A percentile compares a stretch with the other conserved stretches of the same genome.
These are phyloP conservation scores for Xylaria telfairii DNA, from an alignment of 495 filamentous ascomycete genomes.

Conservation along the genomic window DNA sequence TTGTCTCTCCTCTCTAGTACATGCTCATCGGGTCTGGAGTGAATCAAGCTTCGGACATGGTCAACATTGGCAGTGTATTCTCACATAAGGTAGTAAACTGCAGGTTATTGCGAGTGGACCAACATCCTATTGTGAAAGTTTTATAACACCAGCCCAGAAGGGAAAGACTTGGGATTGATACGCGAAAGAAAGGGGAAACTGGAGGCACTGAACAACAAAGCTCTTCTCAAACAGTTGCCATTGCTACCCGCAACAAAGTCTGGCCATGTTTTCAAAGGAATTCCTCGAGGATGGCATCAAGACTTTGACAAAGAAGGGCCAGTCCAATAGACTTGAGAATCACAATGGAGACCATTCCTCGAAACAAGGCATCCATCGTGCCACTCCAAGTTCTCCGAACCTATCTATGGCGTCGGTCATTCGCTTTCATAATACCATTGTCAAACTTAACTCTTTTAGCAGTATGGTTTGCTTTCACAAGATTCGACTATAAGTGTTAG, in stretches of 20 bases:
- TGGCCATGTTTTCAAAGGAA: background rate
- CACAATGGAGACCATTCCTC: too few species aligned
- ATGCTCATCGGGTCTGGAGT: background rate
- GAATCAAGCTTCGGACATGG: background rate
- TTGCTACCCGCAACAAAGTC: background rate
- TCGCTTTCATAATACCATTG: background rate
- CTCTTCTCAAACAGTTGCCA: background rate
- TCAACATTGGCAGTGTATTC: background rate
- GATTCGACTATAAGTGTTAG: background rate
- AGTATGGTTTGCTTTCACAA: background rate
- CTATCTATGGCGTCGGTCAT: background rate
- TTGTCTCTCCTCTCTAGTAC: background rate
- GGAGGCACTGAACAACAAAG: background rate
- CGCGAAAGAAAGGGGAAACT: background rate
- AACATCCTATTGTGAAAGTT: background rate
- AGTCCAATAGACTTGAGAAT: background rate
- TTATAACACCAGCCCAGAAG: too few species aligned
- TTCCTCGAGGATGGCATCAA: background rate
- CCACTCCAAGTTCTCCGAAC: background rate
- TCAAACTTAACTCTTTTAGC: background rate
- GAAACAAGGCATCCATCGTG: too few species aligned
- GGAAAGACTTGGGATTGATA: too few species aligned
- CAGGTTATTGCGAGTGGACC: background rate
- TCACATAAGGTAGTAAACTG: background rate
- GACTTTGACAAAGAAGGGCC: background rate